Base-by-base conservation (phyloP, 495 filamentous ascomycete species). In the Aspergillus bertholletiae region DNA sequence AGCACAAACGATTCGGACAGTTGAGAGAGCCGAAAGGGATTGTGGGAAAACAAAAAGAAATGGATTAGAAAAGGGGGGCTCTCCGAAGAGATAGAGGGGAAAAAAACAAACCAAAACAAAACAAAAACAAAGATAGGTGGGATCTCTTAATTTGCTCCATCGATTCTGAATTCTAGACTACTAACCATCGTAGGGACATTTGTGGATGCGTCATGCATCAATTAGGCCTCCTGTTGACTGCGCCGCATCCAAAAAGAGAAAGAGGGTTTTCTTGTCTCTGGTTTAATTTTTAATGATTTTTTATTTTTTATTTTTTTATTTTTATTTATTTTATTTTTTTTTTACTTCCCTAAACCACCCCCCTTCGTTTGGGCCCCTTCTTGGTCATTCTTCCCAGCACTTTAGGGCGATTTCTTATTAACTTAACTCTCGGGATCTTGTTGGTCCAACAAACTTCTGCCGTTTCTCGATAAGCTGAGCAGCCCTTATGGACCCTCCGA, bases 121-220 rank as follows among this genome's bases (percentile, higher is more conserved):
- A 39, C 4, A 39, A 39, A 17, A 17, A 3, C 7, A 39, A 39
- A 39, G n/a, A 2, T 2, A 40, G 37, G 37, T 40, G 37, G 13
- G 13, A 40, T 40, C 37, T 40, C 37, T n/a, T n/a, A 40, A 40
- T 40, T 2, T 20, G 37, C 37, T 20, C 37, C 37, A 40, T 40
- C n/a, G n/a, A n/a, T n/a, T 40, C 6, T 40, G 13, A 40, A 40
- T 40, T 39, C 37, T 18, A 40, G 37, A 9, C 37, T 40, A 18
- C 37, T 40, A 40, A 40, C 37, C 37, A n/a, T 40, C 5, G 37
- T 40, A 40, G 37, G 37, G 37, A 40, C 7, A n/a, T n/a, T n/a
- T 40, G 37, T 32, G 9, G 30, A 12, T 32, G 37, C 50, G 50
- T 52, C 50, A 52, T 52, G 50, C 50, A 52, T 43, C 22, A 45